Base-by-base conservation (phyloP, 1,139 yeast genomes). In the Candida sp. region DNA sequence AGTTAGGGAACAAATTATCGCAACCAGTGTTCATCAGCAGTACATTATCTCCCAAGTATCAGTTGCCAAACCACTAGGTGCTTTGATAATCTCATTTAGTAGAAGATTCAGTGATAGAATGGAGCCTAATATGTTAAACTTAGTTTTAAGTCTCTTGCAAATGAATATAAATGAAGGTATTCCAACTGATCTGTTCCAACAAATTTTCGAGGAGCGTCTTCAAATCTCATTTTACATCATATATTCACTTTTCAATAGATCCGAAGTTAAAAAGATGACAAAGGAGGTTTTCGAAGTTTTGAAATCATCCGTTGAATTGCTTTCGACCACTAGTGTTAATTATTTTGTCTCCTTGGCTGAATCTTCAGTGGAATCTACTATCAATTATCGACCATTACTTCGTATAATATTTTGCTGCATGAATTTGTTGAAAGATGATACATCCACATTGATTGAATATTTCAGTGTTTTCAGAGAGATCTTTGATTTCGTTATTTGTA, bases 51-150 rank as follows among this genome's bases (percentile, higher is more conserved):
- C 93, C 1, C 96, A 89, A 56, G 69, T 84, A 21, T 68, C 79
- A 3, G 77, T 86, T 23, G 84, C 88, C 3, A 84, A 83, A 55
- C 79, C 96, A 0, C 82, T 87, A 76, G 91, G 95, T 41, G 90
- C 93, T 1, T 66, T 90, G 12, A 50, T 87, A 27, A 83, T 95
- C 0, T 81, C 95, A 0, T 77, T 77, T 50, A 77, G 84, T 52
- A 69, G 74, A 43, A 63, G 62, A 38, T 73, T 61, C 48, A 57
- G 63, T 32, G 68, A 64, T 19, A 52, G 57, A 12, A 54, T 79
- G 12, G 60, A 60, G 42, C 43, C 62, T 0, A 58, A 70, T 1
- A 73, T 76, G 50, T 58, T 79, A 52, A 63, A 63, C 22, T 66
- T 81, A 44, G 73, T 81, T 2, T 60, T 74, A 9, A 67, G 72